Base-by-base conservation (phyloP, 768 basidiomycete species). In the Boletus speciosus region DNA sequence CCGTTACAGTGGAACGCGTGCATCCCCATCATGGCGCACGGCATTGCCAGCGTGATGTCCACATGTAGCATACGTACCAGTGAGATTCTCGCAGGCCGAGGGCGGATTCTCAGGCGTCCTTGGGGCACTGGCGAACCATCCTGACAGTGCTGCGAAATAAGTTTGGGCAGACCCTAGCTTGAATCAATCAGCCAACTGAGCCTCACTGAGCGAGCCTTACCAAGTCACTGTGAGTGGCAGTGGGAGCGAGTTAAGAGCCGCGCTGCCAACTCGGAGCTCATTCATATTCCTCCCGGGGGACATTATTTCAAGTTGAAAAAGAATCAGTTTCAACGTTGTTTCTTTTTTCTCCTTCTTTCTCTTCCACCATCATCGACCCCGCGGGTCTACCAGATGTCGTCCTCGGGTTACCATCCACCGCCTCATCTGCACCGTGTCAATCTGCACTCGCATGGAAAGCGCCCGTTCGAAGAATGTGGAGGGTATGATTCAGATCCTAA, bases 401-500 rank as follows among this genome's bases (percentile, higher is more conserved):
- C 66, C 52, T 51, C 63, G 47, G 39, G 47, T 47, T 63, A 52
- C 57, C 63, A 58, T 60, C 49, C 67, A 19, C 51, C 65, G 15
- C 43, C 65, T 1, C 65, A 59, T 39, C 60, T 63, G 34, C 66
- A 61, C 50, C 65, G 59, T 55, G 62, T 68, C 49, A 55, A 55
- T 45, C 51, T 61, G 14, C 65, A 65, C 38, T 54, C 67, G 35
- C 61, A 65, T 59, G 66, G 58, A 59, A 68, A 69, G 61, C 67
- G 67, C 61, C 66, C 66, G 50, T 69, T 69, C 48, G 67, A 70
- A 19, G 68, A 70, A 42, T 68, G 66, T 63, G 66, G 63, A 54
- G 66, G 66, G 52, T 70, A 72, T 42, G 70, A 65, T 55, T 70
- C 70, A 40, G 68, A 68, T 56, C 61, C 69, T 39, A 52, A 65